A percentile compares a stretch with the other conserved stretches of the same genome.
These are phyloP conservation scores for Straminergon stramineum DNA, from an alignment of 225 moss, liverwort and hornwort genomes.

Conservation along the genomic window DNA sequence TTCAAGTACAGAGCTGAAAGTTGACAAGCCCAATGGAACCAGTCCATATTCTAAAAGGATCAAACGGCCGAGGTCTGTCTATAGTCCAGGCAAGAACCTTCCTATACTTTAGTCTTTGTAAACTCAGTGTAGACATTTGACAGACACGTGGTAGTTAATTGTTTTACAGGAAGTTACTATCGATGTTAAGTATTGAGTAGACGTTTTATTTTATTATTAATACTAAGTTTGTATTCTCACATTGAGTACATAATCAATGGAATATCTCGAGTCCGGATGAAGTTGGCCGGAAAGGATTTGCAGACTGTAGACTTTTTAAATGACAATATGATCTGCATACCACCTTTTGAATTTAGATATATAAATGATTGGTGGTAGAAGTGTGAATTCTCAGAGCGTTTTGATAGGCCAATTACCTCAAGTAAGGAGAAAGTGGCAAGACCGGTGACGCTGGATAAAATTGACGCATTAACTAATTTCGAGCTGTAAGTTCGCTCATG, in stretches of 20 bases:
- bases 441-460: slow-evolving; percentile 12
- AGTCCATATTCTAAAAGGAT: slow-evolving; percentile 19
- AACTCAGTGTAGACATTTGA: background rate
- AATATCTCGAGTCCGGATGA: background rate
- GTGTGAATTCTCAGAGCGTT: slow-evolving; percentile 21
- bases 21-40: slow-evolving; percentile 9
- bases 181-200: background rate
- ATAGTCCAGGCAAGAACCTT: slow-evolving; percentile 21
- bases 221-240: background rate
- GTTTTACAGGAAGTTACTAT: background rate
- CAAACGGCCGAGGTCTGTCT: slow-evolving; percentile 28
- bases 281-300: background rate
- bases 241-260: background rate
- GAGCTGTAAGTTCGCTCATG: slow-evolving; percentile 26
- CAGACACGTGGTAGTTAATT: background rate
- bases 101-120: background rate
- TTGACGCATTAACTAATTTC: slow-evolving; percentile 29
- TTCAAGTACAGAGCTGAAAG: background rate
- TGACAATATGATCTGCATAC: background rate
- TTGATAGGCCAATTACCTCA: slow-evolving; percentile 8
- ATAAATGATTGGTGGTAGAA: slow-evolving; percentile 15
- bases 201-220: background rate
- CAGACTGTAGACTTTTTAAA: background rate
- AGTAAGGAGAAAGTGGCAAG: slow-evolving; percentile 20
- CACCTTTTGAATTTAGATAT: background rate